Conservation (phyloP, 345 rosid genomes). For the Populus tremula region DNA sequence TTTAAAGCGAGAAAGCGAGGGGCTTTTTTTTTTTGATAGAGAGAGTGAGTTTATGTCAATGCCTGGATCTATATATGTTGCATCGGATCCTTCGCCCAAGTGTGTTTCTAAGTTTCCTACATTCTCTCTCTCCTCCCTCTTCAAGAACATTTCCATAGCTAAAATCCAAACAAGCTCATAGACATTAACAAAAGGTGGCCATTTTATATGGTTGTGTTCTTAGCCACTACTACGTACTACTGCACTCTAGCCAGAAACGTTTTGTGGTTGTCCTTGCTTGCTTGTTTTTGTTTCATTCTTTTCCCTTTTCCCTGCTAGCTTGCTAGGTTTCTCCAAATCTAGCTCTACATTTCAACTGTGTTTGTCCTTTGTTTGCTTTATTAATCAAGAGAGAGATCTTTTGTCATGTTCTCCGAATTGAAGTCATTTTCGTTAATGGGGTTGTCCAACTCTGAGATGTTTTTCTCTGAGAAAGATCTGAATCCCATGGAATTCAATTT, state of each 20-base stretch:
- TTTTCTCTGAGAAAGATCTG: conserved; percentile 45
- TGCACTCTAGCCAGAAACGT: not conserved
- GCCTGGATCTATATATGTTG: conserved; percentile 24
- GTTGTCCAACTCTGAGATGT: conserved; percentile 39
- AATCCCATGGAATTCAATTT: conserved; percentile 42
- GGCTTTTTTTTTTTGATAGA: conserved; percentile 12
- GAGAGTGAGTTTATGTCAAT: conserved; percentile 12
- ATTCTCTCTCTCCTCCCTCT: conserved; percentile 21
- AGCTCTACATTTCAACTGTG: not conserved
- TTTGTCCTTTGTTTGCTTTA: not conserved
- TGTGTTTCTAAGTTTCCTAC: conserved; percentile 24
- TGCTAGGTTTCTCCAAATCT: not conserved
- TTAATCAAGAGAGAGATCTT: not conserved
- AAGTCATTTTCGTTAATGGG: conserved; percentile 23
- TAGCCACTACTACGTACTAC: not conserved
- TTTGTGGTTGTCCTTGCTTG: not conserved
- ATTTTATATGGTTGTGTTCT: not conserved
- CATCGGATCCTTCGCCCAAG: conserved; percentile 89
- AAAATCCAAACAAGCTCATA: conserved; percentile 33
- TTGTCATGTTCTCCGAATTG: conserved; percentile 28
- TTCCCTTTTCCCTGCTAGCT: not conserved
- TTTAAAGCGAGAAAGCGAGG: conserved; percentile 12
- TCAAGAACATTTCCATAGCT: conserved; percentile 23
- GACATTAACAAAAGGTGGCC: conserved; percentile 9
- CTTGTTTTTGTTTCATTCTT: not conserved